phyloP scores from a whole-genome alignment of 108 stramenopile species.

The Pseudonitzschia multiseries region DNA sequence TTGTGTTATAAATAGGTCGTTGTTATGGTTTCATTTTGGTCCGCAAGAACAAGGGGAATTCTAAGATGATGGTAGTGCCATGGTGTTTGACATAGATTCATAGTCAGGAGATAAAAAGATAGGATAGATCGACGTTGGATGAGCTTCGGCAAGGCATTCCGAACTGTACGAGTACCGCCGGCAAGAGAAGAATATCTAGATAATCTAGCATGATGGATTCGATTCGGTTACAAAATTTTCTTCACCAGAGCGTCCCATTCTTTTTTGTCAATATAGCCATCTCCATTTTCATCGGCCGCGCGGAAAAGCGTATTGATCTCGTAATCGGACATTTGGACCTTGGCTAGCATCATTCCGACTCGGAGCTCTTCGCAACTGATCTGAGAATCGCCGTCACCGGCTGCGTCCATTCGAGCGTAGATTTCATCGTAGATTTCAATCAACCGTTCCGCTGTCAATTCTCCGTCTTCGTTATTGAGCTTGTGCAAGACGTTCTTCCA shows the following conservation, averaged over 20 bases:
- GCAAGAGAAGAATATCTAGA: not conserved
- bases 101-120: too few species aligned
- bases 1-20: too few species aligned
- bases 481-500: conserved; percentile 35
- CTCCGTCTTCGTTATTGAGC: conserved; percentile 13
- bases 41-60: too few species aligned
- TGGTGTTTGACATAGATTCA: too few species aligned
- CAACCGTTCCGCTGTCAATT: conserved; percentile 12
- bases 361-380: conserved; percentile 42
- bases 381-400: conserved; percentile 13
- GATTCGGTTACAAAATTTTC: conserved; percentile 9
- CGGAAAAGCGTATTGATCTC: conserved; percentile 21
- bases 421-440: conserved; percentile 30
- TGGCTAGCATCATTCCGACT: conserved; percentile 28
- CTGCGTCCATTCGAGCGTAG: conserved; percentile 40
- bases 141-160: too few species aligned
- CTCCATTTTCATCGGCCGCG: conserved; percentile 29
- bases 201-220: too few species aligned
- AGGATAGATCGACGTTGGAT: too few species aligned
- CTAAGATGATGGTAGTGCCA: too few species aligned
- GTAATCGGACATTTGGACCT: conserved; percentile 21
- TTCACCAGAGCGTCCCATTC: conserved; percentile 34
- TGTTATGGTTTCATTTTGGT: too few species aligned
- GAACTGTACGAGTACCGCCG: too few species aligned
- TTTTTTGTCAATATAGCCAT: conserved; percentile 29